Evolutionary conservation across 2,329 filamentous ascomycete genomes (phyloP), one percentile per base, ranked within the genome.

Genomic region (Lasiodiplodia sp.): DNA sequence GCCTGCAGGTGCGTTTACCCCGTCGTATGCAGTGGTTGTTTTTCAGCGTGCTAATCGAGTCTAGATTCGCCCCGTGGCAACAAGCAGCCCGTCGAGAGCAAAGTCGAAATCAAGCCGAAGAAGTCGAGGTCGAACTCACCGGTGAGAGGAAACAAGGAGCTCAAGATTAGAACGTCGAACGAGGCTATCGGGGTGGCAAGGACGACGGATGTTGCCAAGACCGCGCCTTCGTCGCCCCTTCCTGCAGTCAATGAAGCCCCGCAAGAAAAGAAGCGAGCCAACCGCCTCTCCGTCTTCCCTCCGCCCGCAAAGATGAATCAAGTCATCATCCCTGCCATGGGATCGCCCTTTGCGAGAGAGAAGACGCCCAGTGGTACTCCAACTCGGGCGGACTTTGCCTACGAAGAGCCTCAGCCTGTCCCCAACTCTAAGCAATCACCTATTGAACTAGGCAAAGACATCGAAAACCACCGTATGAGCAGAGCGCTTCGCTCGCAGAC

Each of bases 231-330:
- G 21, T 68, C 66, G 38, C 66, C 66, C 10, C 56, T 55, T 34
- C 66, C 56, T 25, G 28, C 47, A 23, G 31, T 25, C 11, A 57
- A 55, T 10, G 56, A 53, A n/a, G 55, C 44, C 18, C 44, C 7
- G 5, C 75, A 72, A 63, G 75, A 77, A 5, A 60, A 58, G 63
- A 70, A 73, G 3, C 72, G 73, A 40, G 73, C 76, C 8, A 75
- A 74, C 14, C 72, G 73, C n/a, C 68, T 72, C 23, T 73, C 73
- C 14, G 71, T 74, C 2, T 72, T 72, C 0, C 69, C 74, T 2
- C 71, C 72, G 21, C 67, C 73, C 2, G 69, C 71, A 37, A 68
- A 49, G 28, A 28, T 28, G 21, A 31, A 44, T 28, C 18, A 34
- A 28, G 28, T 28, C 28, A 28, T 31, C 23, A 25, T n/a, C 6